Evolutionary conservation across 306 rosid species (phyloP).

Genomic region (Vicia faba): DNA sequence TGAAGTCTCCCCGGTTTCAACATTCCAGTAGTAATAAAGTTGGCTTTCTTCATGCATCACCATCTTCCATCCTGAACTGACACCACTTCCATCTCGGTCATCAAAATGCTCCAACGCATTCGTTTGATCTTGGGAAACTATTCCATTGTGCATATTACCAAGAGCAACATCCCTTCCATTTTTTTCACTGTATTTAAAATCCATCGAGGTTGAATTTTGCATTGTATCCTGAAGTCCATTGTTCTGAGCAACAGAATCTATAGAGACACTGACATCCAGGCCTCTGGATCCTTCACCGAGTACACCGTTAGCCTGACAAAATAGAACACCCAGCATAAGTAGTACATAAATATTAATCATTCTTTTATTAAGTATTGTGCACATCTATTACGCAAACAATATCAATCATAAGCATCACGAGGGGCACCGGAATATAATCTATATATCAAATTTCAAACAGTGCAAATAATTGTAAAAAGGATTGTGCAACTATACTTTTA

Average conservation of each 20-base stretch:
- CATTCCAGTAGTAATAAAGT: conserved; percentile 88
- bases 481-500: conserved; percentile 16
- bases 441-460: conserved; percentile 21
- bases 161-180: conserved; percentile 44
- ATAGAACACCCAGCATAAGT: conserved; percentile 30
- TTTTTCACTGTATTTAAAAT: conserved; percentile 46
- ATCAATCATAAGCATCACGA: not conserved
- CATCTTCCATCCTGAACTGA: conserved; percentile 78
- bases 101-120: conserved; percentile 46
- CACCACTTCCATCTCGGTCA: conserved; percentile 54
- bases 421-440: not conserved
- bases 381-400: not conserved
- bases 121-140: conserved; percentile 45
- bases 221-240: conserved; percentile 48
- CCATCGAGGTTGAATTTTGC: conserved; percentile 39
- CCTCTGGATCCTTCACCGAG: conserved; percentile 49
- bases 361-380: conserved; percentile 17
- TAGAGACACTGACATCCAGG: conserved; percentile 35
- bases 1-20: conserved; percentile 92
- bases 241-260: conserved; percentile 46
- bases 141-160: conserved; percentile 45
- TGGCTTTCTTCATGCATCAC: conserved; percentile 95
- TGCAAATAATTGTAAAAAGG: conserved; percentile 29
- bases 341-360: conserved; percentile 1
- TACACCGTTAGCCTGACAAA: conserved; percentile 49